phyloP scores from a whole-genome alignment of 257 asterid species.

The Solanum chiquidenum region DNA sequence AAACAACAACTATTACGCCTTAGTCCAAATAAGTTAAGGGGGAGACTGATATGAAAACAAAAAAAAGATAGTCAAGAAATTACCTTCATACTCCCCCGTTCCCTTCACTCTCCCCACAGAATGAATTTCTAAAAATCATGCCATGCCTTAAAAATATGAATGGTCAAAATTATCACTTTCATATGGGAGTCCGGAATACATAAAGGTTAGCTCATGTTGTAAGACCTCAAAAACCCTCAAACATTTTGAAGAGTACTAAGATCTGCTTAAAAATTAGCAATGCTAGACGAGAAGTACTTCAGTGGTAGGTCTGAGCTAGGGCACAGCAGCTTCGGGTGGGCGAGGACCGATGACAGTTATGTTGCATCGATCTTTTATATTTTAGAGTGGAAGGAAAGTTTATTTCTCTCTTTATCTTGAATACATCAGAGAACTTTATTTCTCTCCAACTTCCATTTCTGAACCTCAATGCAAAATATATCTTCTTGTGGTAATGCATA shows the following conservation, averaged over 20 bases:
- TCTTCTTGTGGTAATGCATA: not conserved
- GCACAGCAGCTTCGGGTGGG: not conserved
- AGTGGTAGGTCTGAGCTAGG: not conserved
- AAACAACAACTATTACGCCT: not conserved
- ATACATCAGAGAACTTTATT: not conserved
- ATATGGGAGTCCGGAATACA: not conserved
- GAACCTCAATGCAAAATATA: not conserved
- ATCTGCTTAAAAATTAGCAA: not conserved
- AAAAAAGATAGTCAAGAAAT: not conserved
- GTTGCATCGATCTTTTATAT: not conserved
- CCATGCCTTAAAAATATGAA: not conserved
- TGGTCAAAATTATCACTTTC: not conserved
- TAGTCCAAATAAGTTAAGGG: not conserved
- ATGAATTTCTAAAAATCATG: not conserved
- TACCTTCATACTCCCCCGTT: not conserved
- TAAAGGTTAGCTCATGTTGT: not conserved
- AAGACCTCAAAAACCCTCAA: not conserved
- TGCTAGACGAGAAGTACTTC: not conserved
- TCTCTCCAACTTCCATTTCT: not conserved
- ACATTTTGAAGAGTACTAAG: not conserved
- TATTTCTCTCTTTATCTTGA: not conserved
- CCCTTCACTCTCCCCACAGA: not conserved
- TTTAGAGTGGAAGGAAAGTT: not conserved
- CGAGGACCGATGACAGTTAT: not conserved
- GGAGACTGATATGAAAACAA: not conserved